Evolutionary conservation across 768 basidiomycete genomes (phyloP).

Genomic region (Rhodosporidiobolus sp.): DNA sequence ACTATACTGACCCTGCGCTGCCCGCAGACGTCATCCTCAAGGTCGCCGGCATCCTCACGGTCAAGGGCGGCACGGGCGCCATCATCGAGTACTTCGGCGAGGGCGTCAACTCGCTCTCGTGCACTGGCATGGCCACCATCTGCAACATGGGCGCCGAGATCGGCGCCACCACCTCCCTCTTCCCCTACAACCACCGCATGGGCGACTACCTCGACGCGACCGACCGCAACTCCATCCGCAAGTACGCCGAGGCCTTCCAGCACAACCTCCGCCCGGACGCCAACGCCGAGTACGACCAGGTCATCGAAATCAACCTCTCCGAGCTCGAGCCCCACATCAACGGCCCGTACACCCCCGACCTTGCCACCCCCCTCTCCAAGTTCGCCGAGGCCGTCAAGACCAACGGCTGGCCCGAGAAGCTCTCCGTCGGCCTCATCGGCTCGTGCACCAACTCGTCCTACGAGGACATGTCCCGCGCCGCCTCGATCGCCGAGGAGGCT

Average conservation of each 20-base stretch:
- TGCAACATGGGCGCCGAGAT: conserved; percentile 99
- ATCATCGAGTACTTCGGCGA: conserved; percentile 96
- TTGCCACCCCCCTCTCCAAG: conserved; percentile 96
- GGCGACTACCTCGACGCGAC: conserved; percentile 90
- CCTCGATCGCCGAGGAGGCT: conserved; percentile 87
- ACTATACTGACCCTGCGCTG: conserved; percentile 53
- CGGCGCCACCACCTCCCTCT: conserved; percentile 95
- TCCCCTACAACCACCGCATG: conserved; percentile 99
- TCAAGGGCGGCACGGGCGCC: conserved; percentile 98
- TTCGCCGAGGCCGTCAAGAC: conserved; percentile 86
- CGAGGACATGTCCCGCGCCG: conserved; percentile 98
- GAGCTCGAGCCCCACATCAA: conserved; percentile 99
- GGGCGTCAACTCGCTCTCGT: conserved; percentile 92
- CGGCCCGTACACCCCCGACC: conserved; percentile 99
- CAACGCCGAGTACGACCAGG: conserved; percentile 85
- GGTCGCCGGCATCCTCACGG: conserved; percentile 96
- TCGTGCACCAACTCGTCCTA: conserved; percentile 99
- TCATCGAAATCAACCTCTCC: conserved; percentile 90
- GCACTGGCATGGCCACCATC: conserved; percentile 99
- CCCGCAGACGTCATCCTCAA: conserved; percentile 88
- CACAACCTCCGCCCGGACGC: conserved; percentile 88
- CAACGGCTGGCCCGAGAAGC: conserved; percentile 94
- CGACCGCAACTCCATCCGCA: conserved; percentile 76
- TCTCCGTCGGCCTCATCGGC: conserved; percentile 95
- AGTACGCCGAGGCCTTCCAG: conserved; percentile 81